These are phyloP conservation scores for Pichia sp. DNA, from an alignment of 1,139 yeast species.

Conservation along the genomic window DNA sequence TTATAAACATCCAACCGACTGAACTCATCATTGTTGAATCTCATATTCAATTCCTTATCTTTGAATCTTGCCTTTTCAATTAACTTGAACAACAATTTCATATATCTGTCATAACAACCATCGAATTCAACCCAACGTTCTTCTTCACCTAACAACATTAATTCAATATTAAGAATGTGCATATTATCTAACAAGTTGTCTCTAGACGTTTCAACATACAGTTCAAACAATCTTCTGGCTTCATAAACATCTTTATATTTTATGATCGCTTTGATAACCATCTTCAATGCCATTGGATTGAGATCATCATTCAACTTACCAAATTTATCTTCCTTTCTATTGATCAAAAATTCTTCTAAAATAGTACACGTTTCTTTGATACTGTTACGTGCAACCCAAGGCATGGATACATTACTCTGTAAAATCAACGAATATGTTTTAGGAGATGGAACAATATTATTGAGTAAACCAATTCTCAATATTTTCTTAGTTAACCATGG, in stretches of 20 bases:
- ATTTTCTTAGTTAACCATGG: slow-evolving; percentile 43
- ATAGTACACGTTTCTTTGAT: slow-evolving; percentile 32
- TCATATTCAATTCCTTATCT: slow-evolving; percentile 1
- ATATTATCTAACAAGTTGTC: slow-evolving; percentile 26
- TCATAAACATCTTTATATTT: slow-evolving; percentile 18
- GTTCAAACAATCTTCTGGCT: slow-evolving; percentile 29
- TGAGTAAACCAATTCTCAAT: slow-evolving; percentile 38
- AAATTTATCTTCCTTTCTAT: slow-evolving; percentile 27
- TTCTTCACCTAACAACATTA: slow-evolving; percentile 30
- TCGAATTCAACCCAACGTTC: slow-evolving; percentile 32
- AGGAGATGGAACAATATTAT: slow-evolving; percentile 37
- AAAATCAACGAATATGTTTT: slow-evolving; percentile 38
- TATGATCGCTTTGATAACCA: slow-evolving; percentile 22
- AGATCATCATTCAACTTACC: slow-evolving; percentile 28
- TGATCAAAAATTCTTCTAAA: slow-evolving; percentile 24
- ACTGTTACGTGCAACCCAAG: slow-evolving; percentile 22
- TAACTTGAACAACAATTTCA: slow-evolving; percentile 18
- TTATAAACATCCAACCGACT: slow-evolving; percentile 5
- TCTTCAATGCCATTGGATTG: slow-evolving; percentile 26
- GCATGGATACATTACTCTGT: slow-evolving; percentile 22
- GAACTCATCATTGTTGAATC: slow-evolving; percentile 7
- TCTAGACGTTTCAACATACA: slow-evolving; percentile 24
- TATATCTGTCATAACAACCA: slow-evolving; percentile 26
- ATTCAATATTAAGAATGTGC: slow-evolving; percentile 27
- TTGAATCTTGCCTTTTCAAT: slow-evolving; percentile 17